These are phyloP conservation scores for Aspergillus cristatus DNA, from an alignment of 495 filamentous ascomycete species.

Conservation along the genomic window DNA sequence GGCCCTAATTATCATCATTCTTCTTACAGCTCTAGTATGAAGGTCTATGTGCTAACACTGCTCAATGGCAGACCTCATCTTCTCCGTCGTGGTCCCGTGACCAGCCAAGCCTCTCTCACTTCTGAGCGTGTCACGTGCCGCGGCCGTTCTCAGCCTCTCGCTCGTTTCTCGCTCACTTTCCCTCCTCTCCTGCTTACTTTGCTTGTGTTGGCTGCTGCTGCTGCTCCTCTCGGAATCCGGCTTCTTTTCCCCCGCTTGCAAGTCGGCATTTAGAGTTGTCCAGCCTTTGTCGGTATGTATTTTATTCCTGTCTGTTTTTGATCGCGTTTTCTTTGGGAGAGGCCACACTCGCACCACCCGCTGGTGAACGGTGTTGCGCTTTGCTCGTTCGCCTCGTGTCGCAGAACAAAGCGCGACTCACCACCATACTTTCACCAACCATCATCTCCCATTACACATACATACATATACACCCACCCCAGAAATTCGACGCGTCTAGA, in stretches of 20 bases:
- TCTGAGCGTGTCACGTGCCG: too few species aligned
- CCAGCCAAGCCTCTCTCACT: too few species aligned
- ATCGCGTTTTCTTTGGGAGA: conserved; percentile 3
- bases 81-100: conserved; percentile 32
- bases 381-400: too few species aligned
- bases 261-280: conserved; percentile 39
- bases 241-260: conserved; percentile 31
- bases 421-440: conserved; percentile 16
- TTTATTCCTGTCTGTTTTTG: conserved; percentile 8
- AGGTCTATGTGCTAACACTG: too few species aligned
- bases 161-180: conserved; percentile 23
- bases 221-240: conserved; percentile 33
- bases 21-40: too few species aligned
- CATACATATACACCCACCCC: too few species aligned
- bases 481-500: conserved; percentile 31
- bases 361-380: conserved; percentile 11
- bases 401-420: conserved; percentile 19
- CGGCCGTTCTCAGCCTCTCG: conserved; percentile 4
- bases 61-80: conserved; percentile 1
- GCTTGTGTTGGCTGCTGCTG: too few species aligned
- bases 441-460: background rate
- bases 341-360: too few species aligned
- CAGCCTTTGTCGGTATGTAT: conserved; percentile 44
- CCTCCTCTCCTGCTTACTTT: conserved; percentile 9
- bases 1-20: too few species aligned